Evolutionary conservation across 2,329 filamentous ascomycete genomes (phyloP).

Genomic region (Talaromyces verruculosus): DNA sequence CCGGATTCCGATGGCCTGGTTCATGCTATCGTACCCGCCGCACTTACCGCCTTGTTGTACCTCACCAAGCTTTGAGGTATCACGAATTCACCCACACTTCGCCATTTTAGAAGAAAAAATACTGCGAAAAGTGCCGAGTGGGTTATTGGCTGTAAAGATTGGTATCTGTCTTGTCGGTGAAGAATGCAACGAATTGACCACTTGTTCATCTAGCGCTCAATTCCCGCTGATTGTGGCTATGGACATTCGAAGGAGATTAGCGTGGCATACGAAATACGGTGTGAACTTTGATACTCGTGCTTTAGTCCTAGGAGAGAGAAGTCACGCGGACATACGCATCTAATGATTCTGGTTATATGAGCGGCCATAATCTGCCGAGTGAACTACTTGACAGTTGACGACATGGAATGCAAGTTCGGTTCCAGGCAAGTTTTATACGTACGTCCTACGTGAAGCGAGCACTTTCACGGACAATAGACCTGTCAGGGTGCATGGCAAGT

Average conservation of each 20-base stretch:
- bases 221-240: background rate
- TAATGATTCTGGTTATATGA: background rate
- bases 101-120: background rate
- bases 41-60: background rate
- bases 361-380: background rate
- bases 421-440: background rate
- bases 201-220: background rate
- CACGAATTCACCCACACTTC: background rate
- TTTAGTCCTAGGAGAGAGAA: background rate
- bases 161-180: background rate
- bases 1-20: slow-evolving; percentile 8
- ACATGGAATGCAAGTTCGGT: background rate
- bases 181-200: too few relatives aligned
- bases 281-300: background rate
- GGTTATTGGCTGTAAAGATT: background rate
- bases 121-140: background rate
- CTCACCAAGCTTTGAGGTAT: background rate
- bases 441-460: background rate
- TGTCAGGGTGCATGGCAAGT: background rate
- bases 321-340: background rate
- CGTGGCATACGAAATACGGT: background rate
- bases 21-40: background rate
- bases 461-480: background rate
- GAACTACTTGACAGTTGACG: background rate
- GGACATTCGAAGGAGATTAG: background rate